Evolutionary conservation across 768 basidiomycete species (phyloP), one percentile per base, ranked within the genome.

Genomic region (Lactarius hengduanensis): DNA sequence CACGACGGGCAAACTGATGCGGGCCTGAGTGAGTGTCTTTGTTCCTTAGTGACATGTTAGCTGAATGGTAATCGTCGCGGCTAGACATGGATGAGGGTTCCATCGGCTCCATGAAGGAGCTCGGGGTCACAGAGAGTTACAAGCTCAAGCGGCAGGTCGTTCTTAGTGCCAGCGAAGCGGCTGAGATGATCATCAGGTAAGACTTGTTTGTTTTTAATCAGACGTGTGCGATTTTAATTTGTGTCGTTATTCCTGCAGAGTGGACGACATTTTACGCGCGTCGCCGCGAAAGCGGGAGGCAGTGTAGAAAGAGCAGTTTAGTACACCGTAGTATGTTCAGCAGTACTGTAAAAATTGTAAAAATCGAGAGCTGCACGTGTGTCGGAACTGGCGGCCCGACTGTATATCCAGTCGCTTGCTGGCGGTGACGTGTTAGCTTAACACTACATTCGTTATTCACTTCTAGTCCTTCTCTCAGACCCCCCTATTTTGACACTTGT

Each of bases 121-220:
- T 96, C 13, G 97, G 97, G 38, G 79, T 99, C 43, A 98, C 96
- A 0, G 96, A 99, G 80, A 95, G 92, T 72, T 99, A 94, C 79
- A 98, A 98, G 81, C 82, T 99, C 70, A 99, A 99, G 80, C 82
- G 89, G 47, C 96, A 98, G 77, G 96, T 98, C 1, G 90, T 99
- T 4, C 78, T 92, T 57, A 96, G 94, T 73, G 96, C 97, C 1
- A 93, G 88, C 64, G 97, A 99, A 75, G 97, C 96, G 20, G 91
- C 94, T 2, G 97, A 98, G 81, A 98, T 98, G 96, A 98, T 99
- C 71, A 85, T 99, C 69, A 85, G 96, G 90, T 91, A 78, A 32
- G 86, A 76, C 11, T 45, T 60, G 57, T 59, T 61, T 5, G 11
- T 10, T 26, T 30, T 59, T 22, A 59, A 13, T 16, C 1, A 53